Percentiles rank a stretch among this genome's conserved stretches.
Conservation (phyloP, 2,329 filamentous ascomycete species). For the Xylaria sp. region DNA sequence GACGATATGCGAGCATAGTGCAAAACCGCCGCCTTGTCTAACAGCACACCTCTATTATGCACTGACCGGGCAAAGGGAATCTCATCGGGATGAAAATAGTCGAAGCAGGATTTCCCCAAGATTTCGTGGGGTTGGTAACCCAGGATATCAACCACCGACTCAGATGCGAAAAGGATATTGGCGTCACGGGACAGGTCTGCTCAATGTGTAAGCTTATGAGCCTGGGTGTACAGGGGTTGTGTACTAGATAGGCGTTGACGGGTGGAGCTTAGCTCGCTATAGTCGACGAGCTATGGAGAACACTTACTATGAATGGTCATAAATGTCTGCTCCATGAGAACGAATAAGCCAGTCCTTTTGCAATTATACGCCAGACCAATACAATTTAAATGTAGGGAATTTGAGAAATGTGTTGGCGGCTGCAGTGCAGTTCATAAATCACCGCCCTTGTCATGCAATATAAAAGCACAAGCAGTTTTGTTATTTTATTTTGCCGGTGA, state of each 20-base stretch:
- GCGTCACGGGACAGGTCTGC: slow-evolving; percentile 79
- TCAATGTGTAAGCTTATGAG: slow-evolving; percentile 33
- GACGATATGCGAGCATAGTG: slow-evolving; percentile 80
- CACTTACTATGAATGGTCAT: slow-evolving; percentile 88
- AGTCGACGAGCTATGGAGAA: slow-evolving; percentile 21
- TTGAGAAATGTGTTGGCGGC: slow-evolving; percentile 43
- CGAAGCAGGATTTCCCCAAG: slow-evolving; percentile 80
- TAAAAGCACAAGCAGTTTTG: slow-evolving; percentile 38
- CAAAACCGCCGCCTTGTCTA: slow-evolving; percentile 87
- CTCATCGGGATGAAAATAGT: slow-evolving; percentile 87
- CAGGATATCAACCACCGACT: slow-evolving; percentile 78
- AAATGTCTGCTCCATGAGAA: slow-evolving; percentile 83
- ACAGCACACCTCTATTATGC: slow-evolving; percentile 76
- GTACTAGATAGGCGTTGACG: background rate
- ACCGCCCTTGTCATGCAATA: slow-evolving; percentile 34
- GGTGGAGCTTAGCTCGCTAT: background rate
- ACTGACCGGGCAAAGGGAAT: slow-evolving; percentile 78
- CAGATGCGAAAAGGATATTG: slow-evolving; percentile 83
- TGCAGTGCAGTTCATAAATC: slow-evolving; percentile 32
- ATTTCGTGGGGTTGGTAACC: slow-evolving; percentile 83
- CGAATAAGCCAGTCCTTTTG: slow-evolving; percentile 42
- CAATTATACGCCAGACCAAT: slow-evolving; percentile 41
- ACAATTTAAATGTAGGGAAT: slow-evolving; percentile 40
- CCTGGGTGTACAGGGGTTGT: slow-evolving; percentile 22
- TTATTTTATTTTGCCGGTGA: slow-evolving; percentile 1